phyloP scores from a whole-genome alignment of 1,284 basidiomycete genomes.

The Fomitopsis schrenkii region DNA sequence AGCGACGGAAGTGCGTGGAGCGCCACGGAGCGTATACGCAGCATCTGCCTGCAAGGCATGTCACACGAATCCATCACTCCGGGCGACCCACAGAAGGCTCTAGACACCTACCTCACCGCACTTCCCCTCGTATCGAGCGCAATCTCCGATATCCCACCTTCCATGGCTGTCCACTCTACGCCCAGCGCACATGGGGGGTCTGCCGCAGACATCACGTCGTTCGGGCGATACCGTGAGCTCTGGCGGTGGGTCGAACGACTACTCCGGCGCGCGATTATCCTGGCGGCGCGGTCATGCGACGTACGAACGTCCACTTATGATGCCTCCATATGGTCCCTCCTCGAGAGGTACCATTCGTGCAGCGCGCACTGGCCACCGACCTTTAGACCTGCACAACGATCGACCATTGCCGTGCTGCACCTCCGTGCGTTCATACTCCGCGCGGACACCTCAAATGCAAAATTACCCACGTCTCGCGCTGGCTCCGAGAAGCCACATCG shows the following conservation, averaged over 20 bases:
- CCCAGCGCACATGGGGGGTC: conserved; percentile 25
- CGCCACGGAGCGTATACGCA: conserved; percentile 58
- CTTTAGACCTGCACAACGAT: conserved; percentile 73
- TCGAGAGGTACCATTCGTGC: conserved; percentile 59
- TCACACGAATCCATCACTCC: conserved; percentile 47
- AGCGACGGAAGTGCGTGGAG: conserved; percentile 64
- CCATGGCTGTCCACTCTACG: conserved; percentile 28
- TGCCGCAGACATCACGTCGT: conserved; percentile 43
- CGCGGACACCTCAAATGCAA: conserved; percentile 28
- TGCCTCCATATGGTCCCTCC: conserved; percentile 49
- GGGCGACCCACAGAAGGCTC: conserved; percentile 40
- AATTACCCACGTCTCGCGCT: background rate
- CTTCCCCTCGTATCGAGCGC: conserved; percentile 49
- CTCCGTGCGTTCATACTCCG: conserved; percentile 65
- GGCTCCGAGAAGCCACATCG: conserved; percentile 33
- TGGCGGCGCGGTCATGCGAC: conserved; percentile 47
- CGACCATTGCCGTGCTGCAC: conserved; percentile 64
- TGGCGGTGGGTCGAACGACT: conserved; percentile 78
- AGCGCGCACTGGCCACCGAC: conserved; percentile 69
- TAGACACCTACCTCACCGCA: conserved; percentile 50
- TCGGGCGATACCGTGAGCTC: conserved; percentile 62
- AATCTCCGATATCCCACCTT: conserved; percentile 44
- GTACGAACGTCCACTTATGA: conserved; percentile 29
- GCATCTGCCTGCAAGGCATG: conserved; percentile 68
- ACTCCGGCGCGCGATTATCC: conserved; percentile 62